Evolutionary conservation across 2,329 filamentous ascomycete species (phyloP).

Genomic region (Aspergillus fructus): DNA sequence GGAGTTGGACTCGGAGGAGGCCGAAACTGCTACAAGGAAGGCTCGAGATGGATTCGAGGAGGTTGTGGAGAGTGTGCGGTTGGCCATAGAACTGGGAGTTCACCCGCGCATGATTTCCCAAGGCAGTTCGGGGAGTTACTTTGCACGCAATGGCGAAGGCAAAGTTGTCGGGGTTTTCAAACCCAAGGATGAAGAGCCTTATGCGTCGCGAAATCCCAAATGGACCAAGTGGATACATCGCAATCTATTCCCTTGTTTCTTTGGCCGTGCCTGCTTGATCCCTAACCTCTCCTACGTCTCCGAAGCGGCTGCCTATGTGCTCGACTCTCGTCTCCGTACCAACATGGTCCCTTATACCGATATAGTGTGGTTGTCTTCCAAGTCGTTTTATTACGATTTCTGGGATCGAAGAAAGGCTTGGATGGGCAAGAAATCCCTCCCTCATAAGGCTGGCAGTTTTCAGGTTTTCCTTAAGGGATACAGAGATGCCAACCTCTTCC

Average conservation of each 20-base stretch:
- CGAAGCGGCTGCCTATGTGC: conserved; percentile 92
- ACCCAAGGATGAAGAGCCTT: conserved; percentile 97
- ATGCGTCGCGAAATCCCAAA: conserved; percentile 94
- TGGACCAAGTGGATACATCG: conserved; percentile 99
- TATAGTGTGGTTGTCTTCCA: conserved; percentile 89
- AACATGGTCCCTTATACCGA: conserved; percentile 96
- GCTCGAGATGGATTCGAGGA: conserved; percentile 80
- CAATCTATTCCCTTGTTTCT: conserved; percentile 96
- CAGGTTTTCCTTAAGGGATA: conserved; percentile 96
- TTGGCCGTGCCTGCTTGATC: conserved; percentile 91
- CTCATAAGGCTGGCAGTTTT: conserved; percentile 90
- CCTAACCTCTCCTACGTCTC: conserved; percentile 97
- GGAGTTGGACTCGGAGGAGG: conserved; percentile 60
- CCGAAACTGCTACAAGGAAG: conserved; percentile 62
- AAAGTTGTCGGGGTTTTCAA: conserved; percentile 98
- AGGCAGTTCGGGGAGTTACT: conserved; percentile 96
- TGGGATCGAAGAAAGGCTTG: conserved; percentile 91
- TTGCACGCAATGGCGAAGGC: conserved; percentile 85
- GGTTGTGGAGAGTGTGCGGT: conserved; percentile 83
- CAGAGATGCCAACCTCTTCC: conserved; percentile 93
- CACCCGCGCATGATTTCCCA: conserved; percentile 97
- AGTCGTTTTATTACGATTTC: conserved; percentile 97
- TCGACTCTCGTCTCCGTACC: conserved; percentile 85
- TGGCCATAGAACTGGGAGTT: conserved; percentile 84
- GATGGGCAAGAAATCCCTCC: conserved; percentile 80